These are phyloP conservation scores for Sechiopsis laciniata DNA, from an alignment of 306 rosid genomes.

Conservation along the genomic window DNA sequence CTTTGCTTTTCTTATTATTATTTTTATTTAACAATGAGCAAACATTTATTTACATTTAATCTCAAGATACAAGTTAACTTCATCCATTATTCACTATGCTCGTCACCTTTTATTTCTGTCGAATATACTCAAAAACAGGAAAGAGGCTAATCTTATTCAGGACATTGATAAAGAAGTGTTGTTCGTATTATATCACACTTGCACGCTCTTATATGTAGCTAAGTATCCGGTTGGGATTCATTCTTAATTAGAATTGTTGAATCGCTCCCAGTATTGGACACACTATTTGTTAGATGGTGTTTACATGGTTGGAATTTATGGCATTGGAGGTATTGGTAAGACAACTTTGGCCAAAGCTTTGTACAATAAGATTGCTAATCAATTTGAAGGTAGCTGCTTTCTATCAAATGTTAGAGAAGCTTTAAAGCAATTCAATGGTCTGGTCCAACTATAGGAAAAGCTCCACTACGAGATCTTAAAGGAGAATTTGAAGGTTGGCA, in stretches of 20 bases:
- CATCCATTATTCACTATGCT: no score
- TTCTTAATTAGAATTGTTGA: no score
- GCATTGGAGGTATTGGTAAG: slow-evolving; percentile 25
- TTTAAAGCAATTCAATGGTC: neutral
- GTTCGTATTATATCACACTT: neutral
- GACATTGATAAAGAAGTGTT: neutral
- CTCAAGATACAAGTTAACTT: no score
- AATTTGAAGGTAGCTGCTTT: neutral
- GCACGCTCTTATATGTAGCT: neutral
- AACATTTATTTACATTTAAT: no score
- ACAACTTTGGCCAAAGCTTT: slow-evolving; percentile 28
- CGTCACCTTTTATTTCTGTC: neutral
- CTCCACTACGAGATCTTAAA: slow-evolving; percentile 19
- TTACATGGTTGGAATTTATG: slow-evolving; percentile 17
- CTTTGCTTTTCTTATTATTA: no score
- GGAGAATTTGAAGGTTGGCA: neutral
- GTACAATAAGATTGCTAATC: neutral
- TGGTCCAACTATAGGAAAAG: neutral
- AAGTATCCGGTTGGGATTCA: neutral
- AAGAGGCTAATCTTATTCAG: neutral
- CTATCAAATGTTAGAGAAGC: slow-evolving; percentile 9
- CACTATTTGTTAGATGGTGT: neutral
- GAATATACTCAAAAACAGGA: neutral
- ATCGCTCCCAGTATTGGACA: no score
- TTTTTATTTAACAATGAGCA: no score